Percentiles rank a stretch among this genome's conserved stretches.
Evolutionary conservation across 2,329 filamentous ascomycete genomes (phyloP).

Genomic region (Nemania abortiva): DNA sequence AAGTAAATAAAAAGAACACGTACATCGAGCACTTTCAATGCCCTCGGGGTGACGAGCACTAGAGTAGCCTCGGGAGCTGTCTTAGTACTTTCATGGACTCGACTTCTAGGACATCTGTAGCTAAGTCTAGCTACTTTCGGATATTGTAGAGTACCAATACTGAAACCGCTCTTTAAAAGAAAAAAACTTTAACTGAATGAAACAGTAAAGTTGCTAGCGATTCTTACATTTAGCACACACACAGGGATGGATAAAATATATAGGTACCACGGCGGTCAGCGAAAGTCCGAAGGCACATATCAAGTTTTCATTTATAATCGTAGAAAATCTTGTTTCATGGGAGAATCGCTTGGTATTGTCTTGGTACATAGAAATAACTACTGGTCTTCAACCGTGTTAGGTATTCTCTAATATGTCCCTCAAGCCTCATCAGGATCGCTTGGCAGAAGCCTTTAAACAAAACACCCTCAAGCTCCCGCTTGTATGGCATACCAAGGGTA

Average conservation of each 20-base stretch:
- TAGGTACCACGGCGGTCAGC: no score
- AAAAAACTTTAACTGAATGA: not conserved
- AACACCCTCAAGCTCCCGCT: conserved; percentile 15
- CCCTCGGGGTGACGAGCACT: not conserved
- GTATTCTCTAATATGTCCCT: not conserved
- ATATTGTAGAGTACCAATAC: not conserved
- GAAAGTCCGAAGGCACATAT: not conserved
- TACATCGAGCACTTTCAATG: conserved; percentile 5
- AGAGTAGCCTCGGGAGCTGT: not conserved
- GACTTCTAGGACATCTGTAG: not conserved
- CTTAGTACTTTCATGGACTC: not conserved
- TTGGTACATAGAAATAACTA: not conserved
- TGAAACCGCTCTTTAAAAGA: not conserved
- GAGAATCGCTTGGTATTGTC: conserved; percentile 13
- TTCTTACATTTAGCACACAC: not conserved
- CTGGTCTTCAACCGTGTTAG: conserved; percentile 8
- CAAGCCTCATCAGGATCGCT: conserved; percentile 13
- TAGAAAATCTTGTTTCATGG: not conserved
- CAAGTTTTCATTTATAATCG: not conserved
- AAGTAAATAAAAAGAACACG: not conserved
- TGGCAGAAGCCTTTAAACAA: conserved; percentile 17
- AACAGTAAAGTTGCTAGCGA: not conserved
- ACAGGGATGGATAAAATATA: not conserved
- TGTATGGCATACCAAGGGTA: conserved; percentile 13
- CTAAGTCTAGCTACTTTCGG: not conserved